Base-by-base conservation (phyloP, 768 basidiomycete genomes). In the Udeniomyces megalosporus region DNA sequence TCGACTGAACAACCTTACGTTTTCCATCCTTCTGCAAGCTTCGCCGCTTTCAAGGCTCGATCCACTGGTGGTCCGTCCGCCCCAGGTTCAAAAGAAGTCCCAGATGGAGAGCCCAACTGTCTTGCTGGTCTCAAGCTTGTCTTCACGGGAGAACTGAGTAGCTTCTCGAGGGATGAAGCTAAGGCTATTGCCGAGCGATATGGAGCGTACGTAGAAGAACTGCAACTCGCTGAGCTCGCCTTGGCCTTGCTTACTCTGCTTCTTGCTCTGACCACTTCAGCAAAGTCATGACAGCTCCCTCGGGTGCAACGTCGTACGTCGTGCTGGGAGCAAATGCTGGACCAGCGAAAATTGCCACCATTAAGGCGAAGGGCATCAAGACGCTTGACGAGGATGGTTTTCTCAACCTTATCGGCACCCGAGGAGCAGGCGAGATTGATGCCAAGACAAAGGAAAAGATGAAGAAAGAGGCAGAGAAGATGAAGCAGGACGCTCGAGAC, bases 91-190 rank as follows among this genome's bases (percentile, higher is more conserved):
- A 88, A 85, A 69, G 77, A 80, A 15, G 79, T 87, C 24, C 86
- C 87, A 0, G 82, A 89, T 48, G 84, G 84, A 15, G 76, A 76
- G 29, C 80, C 80, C 0, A 79, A 84, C 68, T 89, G 87, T 70
- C 77, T 99, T 10, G 80, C 83, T 0, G 92, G 92, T 0, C 77
- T 97, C 26, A 79, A 88, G 0, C 85, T 99, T 69, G 93, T 99
- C 24, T 99, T 99, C 67, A 97, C 95, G 0, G 95, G 92, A 17
- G 93, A 99, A 68, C 74, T 97, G 50, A 81, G 79, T 51, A 85
- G 84, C 62, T 82, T 97, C 67, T 83, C 88, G 1, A 79, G 95
- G 42, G 88, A 96, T 2, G 91, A 95, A 67, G 84, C 88, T 0
- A 71, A 77, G 29, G 90, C 93, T 68, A 73, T 93, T 6, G 93